Conservation (phyloP, 805 yeast genomes). For the Tetrapisispora fleetii region DNA sequence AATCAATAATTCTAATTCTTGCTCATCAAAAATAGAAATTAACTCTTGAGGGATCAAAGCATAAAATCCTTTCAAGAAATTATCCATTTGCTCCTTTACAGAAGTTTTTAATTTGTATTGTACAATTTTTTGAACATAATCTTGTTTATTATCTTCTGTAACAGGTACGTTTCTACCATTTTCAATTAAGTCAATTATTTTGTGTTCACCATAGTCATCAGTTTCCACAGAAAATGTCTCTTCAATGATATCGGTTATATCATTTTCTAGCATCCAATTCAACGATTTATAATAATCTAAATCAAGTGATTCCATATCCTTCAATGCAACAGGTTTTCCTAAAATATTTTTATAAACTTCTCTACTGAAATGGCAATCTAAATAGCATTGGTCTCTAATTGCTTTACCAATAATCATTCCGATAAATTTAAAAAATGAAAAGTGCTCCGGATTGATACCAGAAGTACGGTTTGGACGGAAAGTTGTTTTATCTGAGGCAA, state of each 20-base stretch:
- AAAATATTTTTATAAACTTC: slow-evolving; percentile 86
- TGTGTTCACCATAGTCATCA: slow-evolving; percentile 88
- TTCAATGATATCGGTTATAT: slow-evolving; percentile 88
- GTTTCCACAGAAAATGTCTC: slow-evolving; percentile 91
- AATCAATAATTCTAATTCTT: slow-evolving; percentile 83
- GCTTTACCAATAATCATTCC: slow-evolving; percentile 95
- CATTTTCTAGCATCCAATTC: slow-evolving; percentile 94
- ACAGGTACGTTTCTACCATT: slow-evolving; percentile 78
- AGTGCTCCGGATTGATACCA: slow-evolving; percentile 85
- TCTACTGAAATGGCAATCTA: slow-evolving; percentile 91
- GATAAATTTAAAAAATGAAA: slow-evolving; percentile 85
- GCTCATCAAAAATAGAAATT: slow-evolving; percentile 85
- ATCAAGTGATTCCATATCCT: slow-evolving; percentile 91
- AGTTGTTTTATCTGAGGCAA: slow-evolving; percentile 82
- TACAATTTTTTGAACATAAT: slow-evolving; percentile 76
- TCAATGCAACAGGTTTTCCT: slow-evolving; percentile 69
- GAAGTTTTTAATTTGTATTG: slow-evolving; percentile 78
- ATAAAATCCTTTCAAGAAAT: slow-evolving; percentile 78
- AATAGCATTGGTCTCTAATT: slow-evolving; percentile 69
- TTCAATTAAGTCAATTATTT: slow-evolving; percentile 70
- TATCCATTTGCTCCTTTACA: slow-evolving; percentile 78
- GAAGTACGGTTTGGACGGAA: slow-evolving; percentile 93
- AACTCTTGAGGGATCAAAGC: slow-evolving; percentile 79
- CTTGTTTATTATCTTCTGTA: slow-evolving; percentile 82
- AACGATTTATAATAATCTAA: slow-evolving; percentile 85